phyloP scores from a whole-genome alignment of 805 yeast genomes.

The Sugiyamaella qingdaonensis region DNA sequence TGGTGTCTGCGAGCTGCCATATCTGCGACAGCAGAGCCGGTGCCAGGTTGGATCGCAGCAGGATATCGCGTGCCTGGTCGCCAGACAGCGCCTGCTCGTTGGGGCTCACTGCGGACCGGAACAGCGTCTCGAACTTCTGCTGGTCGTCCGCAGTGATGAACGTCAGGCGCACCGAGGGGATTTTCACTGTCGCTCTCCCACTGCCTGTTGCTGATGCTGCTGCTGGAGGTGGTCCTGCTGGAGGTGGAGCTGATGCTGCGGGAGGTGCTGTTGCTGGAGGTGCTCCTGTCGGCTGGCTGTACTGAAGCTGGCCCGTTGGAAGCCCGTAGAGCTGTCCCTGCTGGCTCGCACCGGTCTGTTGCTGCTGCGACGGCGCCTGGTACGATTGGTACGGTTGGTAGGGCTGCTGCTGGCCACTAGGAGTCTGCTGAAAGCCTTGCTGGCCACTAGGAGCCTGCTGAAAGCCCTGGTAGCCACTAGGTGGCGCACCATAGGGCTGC shows the following conservation, averaged over 20 bases:
- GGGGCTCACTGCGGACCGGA: constrained; percentile 63
- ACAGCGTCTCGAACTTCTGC: constrained; percentile 76
- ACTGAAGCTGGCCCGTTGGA: neutral
- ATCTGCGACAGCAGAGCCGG: constrained; percentile 76
- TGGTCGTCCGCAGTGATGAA: constrained; percentile 85
- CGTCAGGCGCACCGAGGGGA: constrained; percentile 60
- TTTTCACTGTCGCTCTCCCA: constrained; percentile 16
- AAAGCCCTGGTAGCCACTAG: neutral
- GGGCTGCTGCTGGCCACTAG: constrained; percentile 19
- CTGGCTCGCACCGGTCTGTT: neutral
- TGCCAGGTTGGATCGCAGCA: constrained; percentile 72
- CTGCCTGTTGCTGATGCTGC: constrained; percentile 31
- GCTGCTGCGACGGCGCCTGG: constrained; percentile 14
- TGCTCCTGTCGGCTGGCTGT: neutral
- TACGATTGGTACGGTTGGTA: constrained; percentile 14
- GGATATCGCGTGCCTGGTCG: constrained; percentile 69
- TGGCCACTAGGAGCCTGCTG: constrained; percentile 13
- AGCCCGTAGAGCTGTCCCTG: neutral
- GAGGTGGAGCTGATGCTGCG: neutral
- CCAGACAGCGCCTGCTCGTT: constrained; percentile 55
- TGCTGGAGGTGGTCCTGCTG: constrained; percentile 25
- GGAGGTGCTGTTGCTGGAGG: neutral
- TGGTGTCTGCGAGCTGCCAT: constrained; percentile 90
- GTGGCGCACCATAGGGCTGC: constrained; percentile 3
- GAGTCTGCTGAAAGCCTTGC: constrained; percentile 12